Evolutionary conservation across 441 rosid species (phyloP).

Genomic region (Sinapis alba): DNA sequence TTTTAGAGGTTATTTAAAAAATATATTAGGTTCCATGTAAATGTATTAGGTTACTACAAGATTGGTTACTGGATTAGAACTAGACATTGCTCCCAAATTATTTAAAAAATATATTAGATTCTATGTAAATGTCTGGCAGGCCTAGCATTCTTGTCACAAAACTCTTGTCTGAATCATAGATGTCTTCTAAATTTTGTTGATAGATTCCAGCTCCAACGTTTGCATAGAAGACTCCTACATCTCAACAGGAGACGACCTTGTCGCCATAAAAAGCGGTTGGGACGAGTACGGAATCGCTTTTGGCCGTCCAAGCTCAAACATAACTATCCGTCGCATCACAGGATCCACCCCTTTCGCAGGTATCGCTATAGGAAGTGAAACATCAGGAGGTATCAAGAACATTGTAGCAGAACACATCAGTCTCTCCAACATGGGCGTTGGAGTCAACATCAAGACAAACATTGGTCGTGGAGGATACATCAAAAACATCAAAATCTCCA

Average conservation of each 20-base stretch:
- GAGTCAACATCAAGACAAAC: slow-evolving; percentile 80
- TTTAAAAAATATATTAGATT: no score
- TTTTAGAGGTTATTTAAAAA: no score
- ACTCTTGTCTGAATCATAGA: neutral
- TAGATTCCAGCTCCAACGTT: slow-evolving; percentile 86
- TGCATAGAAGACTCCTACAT: slow-evolving; percentile 94
- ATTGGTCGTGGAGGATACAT: slow-evolving; percentile 84
- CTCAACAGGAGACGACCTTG: slow-evolving; percentile 87
- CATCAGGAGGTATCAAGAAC: slow-evolving; percentile 86
- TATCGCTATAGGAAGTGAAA: slow-evolving; percentile 90
- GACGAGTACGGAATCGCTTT: slow-evolving; percentile 85
- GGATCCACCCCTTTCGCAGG: slow-evolving; percentile 88
- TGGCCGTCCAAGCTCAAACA: slow-evolving; percentile 74
- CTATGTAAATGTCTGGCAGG: no score
- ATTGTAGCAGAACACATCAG: slow-evolving; percentile 73
- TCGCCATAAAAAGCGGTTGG: slow-evolving; percentile 95
- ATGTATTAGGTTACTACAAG: no score
- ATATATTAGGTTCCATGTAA: no score
- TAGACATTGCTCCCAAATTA: no score
- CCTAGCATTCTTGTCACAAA: no score
- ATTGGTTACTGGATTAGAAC: no score
- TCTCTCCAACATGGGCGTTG: slow-evolving; percentile 68
- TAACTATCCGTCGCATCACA: slow-evolving; percentile 81
- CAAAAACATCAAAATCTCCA: slow-evolving; percentile 60
- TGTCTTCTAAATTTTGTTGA: neutral